Percentiles rank a stretch among this genome's conserved stretches.
Conservation (phyloP, 1,139 yeast genomes). For the Torulaspora globosa region DNA sequence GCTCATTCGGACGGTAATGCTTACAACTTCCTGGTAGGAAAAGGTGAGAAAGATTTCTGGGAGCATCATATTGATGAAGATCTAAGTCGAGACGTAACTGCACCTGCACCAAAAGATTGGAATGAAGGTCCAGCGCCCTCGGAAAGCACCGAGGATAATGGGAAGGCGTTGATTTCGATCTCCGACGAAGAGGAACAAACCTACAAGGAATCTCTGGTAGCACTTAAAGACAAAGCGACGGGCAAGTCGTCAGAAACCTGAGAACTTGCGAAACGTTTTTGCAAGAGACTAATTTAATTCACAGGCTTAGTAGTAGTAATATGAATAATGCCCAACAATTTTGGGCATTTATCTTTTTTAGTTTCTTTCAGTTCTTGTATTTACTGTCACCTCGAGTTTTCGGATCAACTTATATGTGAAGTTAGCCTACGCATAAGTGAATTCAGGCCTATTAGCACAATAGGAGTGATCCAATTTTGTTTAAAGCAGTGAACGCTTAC, state of each 20-base stretch:
- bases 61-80: constrained; percentile 48
- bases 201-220: constrained; percentile 45
- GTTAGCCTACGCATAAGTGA: background rate
- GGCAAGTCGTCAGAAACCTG: background rate
- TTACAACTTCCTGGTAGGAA: constrained; percentile 63
- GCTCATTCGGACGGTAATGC: constrained; percentile 79
- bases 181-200: constrained; percentile 36
- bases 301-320: background rate
- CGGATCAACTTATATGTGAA: background rate
- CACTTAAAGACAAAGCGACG: constrained; percentile 37
- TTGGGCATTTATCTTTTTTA: background rate
- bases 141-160: constrained; percentile 13
- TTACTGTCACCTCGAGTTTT: background rate
- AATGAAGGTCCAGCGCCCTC: constrained; percentile 5
- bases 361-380: background rate
- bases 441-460: background rate
- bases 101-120: constrained; percentile 19
- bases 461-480: background rate
- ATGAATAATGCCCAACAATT: background rate
- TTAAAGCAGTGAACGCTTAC: background rate
- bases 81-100: constrained; percentile 36
- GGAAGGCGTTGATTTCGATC: constrained; percentile 23
- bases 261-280: background rate
- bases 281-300: background rate
- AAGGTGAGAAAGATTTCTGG: constrained; percentile 67